Evolutionary conservation across 208 protist genomes (phyloP).

Genomic region (Herpetomonas muscarum): DNA sequence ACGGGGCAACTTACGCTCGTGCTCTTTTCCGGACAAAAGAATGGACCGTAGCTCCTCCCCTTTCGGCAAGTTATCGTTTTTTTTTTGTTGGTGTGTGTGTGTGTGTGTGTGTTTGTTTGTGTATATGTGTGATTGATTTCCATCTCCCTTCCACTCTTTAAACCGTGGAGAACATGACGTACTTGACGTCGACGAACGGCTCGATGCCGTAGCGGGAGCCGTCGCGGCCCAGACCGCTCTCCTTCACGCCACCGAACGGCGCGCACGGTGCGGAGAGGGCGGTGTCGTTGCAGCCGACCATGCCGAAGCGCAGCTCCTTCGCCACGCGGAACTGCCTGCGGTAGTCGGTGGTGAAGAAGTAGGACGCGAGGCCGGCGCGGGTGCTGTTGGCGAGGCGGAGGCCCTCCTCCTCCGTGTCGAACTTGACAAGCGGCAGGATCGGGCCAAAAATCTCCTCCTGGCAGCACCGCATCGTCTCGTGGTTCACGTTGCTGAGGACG

Average conservation of each 20-base stretch:
- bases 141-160: constrained; percentile 10
- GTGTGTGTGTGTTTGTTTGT: background rate
- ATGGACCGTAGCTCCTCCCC: too few species aligned
- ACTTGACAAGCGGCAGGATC: constrained; percentile 69
- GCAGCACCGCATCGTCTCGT: constrained; percentile 51
- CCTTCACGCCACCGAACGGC: constrained; percentile 91
- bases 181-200: constrained; percentile 82
- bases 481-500: constrained; percentile 60
- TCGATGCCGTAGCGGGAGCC: constrained; percentile 89
- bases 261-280: constrained; percentile 44
- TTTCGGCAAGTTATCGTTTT: too few species aligned
- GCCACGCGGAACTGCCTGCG: constrained; percentile 54
- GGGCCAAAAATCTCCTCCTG: constrained; percentile 91
- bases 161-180: constrained; percentile 62
- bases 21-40: too few species aligned
- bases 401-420: constrained; percentile 67
- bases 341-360: constrained; percentile 78
- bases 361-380: constrained; percentile 65
- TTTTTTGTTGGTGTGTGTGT: too few species aligned
- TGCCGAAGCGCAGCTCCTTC: constrained; percentile 69
- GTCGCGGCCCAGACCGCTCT: constrained; percentile 85
- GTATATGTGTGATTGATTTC: background rate
- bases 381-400: constrained; percentile 77
- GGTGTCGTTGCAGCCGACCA: constrained; percentile 83
- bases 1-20: too few species aligned